Evolutionary conservation across 2,329 filamentous ascomycete species (phyloP), one percentile per base, ranked within the genome.

Genomic region (Fusarium zealandicum): DNA sequence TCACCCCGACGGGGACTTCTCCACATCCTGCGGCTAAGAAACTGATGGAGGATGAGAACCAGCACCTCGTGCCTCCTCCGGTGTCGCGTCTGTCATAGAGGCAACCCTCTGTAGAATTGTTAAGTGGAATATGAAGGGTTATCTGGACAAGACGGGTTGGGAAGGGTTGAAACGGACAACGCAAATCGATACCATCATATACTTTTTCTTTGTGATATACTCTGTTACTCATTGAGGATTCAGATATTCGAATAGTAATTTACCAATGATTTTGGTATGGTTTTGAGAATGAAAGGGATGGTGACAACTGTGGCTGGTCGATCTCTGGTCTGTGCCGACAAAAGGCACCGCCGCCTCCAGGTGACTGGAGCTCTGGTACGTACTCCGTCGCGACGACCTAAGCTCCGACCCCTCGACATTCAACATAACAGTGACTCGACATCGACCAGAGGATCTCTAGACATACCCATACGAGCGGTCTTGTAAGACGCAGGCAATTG

Each of bases 371-470:
- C 36, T 27, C 13, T 5, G 43, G 51, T 51, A 59, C 57, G 51
- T 62, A 60, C 47, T 28, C 10, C 41, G 56, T 55, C 51, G 51
- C 48, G 49, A 57, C 46, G 22, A 18, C 18, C 20, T 25, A 36
- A 51, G 41, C 49, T 61, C 44, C 47, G 16, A 57, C 42, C 59
- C 56, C 59, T 63, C 54, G 47, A 56, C 39, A 35, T 51, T 20
- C 31, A 54, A 38, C 45, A 17, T 39, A 49, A 20, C 41, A 54
- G 30, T 25, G 46, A 22, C 41, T 33, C 44, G 14, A 31, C 27
- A 16, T 47, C 14, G 8, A 18, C 39, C 33, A 25, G 13, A 7
- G 32, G n/a, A 27, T 25, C 22, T 40, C 33, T 18, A 38, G 31
- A 18, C 17, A 11, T 14, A 16, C 18, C 11, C 38, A 14, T 30